Evolutionary conservation across 345 rosid species (phyloP).

Genomic region (Citrus glauca): DNA sequence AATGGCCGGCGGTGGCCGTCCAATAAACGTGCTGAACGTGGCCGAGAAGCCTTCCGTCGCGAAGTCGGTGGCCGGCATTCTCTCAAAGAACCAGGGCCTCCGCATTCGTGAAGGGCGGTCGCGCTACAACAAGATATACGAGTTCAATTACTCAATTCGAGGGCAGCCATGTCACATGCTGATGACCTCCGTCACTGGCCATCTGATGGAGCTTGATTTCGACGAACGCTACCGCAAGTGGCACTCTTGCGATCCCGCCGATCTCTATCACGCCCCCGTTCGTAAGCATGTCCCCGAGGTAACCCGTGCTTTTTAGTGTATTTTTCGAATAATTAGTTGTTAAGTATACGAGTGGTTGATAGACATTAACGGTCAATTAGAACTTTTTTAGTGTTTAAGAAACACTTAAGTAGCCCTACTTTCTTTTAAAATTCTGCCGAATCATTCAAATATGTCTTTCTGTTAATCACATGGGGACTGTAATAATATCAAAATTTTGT

Average conservation of each 20-base stretch:
- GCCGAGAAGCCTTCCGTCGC: conserved; percentile 99
- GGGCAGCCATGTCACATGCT: conserved; percentile 86
- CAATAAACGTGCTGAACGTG: conserved; percentile 70
- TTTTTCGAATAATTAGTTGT: neutral
- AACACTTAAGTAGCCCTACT: neutral
- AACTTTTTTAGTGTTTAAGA: too few relatives aligned
- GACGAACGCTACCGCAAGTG: conserved; percentile 90
- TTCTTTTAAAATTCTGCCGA: neutral
- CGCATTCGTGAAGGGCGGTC: conserved; percentile 88
- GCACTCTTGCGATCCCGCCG: conserved; percentile 93
- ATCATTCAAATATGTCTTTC: neutral
- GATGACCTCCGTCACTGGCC: conserved; percentile 95
- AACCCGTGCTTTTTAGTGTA: neutral
- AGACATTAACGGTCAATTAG: too few relatives aligned
- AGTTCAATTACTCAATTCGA: conserved; percentile 75
- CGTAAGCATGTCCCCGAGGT: conserved; percentile 88
- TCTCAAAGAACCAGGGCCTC: conserved; percentile 60
- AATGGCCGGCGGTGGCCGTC: conserved; percentile 54
- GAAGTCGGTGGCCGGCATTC: conserved; percentile 72
- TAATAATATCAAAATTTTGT: too few relatives aligned
- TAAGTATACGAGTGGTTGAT: neutral
- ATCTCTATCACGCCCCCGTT: conserved; percentile 75
- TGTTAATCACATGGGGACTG: neutral
- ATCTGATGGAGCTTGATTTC: conserved; percentile 92
- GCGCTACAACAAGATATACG: conserved; percentile 86